These are phyloP conservation scores for Chalaropsis ovoidea DNA, from an alignment of 2,329 filamentous ascomycete species.

Conservation along the genomic window DNA sequence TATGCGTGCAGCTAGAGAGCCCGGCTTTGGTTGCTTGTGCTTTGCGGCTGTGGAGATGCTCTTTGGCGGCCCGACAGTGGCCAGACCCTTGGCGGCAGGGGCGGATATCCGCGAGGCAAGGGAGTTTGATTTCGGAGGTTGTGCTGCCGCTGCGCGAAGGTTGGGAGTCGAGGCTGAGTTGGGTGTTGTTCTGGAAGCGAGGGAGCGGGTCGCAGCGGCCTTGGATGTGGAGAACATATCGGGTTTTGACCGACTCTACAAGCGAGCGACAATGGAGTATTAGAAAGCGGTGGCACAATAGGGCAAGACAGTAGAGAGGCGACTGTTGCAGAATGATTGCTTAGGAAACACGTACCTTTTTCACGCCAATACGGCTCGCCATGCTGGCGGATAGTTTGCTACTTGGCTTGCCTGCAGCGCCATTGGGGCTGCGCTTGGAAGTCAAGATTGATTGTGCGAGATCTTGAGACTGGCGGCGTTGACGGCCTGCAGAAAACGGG, in stretches of 20 bases:
- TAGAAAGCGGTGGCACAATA: not conserved
- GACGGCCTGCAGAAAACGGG: conserved; percentile 40
- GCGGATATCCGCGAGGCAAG: conserved; percentile 24
- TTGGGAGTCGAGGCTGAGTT: not conserved
- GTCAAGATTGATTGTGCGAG: conserved; percentile 62
- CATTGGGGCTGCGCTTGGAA: conserved; percentile 48
- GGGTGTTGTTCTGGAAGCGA: not conserved
- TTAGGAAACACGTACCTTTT: conserved; percentile 45
- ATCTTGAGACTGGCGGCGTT: conserved; percentile 59
- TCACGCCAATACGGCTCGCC: conserved; percentile 61
- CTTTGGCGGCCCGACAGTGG: conserved; percentile 21
- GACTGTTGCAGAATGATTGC: too few species aligned
- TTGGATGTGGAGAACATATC: not conserved
- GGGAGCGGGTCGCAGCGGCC: not conserved
- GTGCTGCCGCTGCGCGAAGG: not conserved
- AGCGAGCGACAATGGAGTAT: not conserved
- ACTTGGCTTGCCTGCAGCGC: conserved; percentile 34
- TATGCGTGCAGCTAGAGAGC: conserved; percentile 19
- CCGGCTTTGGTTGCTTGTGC: conserved; percentile 15
- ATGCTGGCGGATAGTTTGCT: conserved; percentile 31
- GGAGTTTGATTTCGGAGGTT: not conserved
- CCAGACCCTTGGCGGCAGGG: conserved; percentile 21
- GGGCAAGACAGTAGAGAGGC: too few species aligned
- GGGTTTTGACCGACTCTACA: conserved; percentile 16
- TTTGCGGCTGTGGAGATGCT: not conserved